A percentile compares a stretch with the other conserved stretches of the same genome.
Evolutionary conservation across 2,329 filamentous ascomycete genomes (phyloP).

Genomic region (Onygenales sp.): DNA sequence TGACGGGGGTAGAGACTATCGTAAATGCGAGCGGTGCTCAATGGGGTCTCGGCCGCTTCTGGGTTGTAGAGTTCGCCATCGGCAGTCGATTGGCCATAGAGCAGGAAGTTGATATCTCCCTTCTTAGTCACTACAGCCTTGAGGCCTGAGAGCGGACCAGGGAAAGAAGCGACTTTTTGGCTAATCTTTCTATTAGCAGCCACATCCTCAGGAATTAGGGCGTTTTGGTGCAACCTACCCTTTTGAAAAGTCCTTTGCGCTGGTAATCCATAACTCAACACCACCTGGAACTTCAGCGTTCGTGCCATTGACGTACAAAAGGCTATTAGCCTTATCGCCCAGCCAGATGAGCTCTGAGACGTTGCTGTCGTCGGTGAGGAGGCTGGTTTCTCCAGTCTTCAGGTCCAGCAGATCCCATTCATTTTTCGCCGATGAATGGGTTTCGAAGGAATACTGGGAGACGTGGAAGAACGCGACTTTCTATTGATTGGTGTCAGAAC

Average conservation of each 20-base stretch:
- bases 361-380: slow-evolving; percentile 55
- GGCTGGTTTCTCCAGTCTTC: slow-evolving; percentile 52
- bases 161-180: slow-evolving; percentile 29
- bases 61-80: slow-evolving; percentile 62
- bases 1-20: slow-evolving; percentile 68
- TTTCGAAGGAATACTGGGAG: slow-evolving; percentile 70
- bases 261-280: slow-evolving; percentile 29
- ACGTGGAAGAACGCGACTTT: slow-evolving; percentile 43
- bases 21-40: slow-evolving; percentile 61
- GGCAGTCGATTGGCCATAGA: slow-evolving; percentile 54
- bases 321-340: slow-evolving; percentile 51
- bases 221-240: slow-evolving; percentile 16
- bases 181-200: slow-evolving; percentile 14
- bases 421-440: slow-evolving; percentile 51
- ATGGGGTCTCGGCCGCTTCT: slow-evolving; percentile 48
- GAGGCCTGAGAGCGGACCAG: slow-evolving; percentile 29
- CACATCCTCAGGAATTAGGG: not conserved
- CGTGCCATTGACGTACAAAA: slow-evolving; percentile 46
- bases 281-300: slow-evolving; percentile 32
- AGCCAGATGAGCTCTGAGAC: slow-evolving; percentile 71
- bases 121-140: slow-evolving; percentile 26
- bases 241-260: slow-evolving; percentile 22
- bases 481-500: slow-evolving; percentile 13
- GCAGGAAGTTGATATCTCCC: slow-evolving; percentile 43
- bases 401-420: slow-evolving; percentile 64